Evolutionary conservation across 179 eudicot species (phyloP), one percentile per base, ranked within the genome.

Genomic region (Silene vulgaris): DNA sequence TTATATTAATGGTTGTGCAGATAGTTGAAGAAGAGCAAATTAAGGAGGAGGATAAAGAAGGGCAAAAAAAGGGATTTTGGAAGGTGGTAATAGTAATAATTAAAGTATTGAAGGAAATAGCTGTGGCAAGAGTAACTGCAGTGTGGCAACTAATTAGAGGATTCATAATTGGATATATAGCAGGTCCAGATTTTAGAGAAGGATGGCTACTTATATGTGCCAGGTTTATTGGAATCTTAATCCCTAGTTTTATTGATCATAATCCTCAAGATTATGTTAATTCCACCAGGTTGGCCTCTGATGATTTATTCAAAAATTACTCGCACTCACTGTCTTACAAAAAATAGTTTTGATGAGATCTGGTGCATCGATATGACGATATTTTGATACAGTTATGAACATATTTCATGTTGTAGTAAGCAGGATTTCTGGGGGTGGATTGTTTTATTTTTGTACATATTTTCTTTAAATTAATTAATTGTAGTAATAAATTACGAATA

Each of bases 101-200:
- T 0, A 2, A 7, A 74, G 54, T 4, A 28, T 7, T 69, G 43
- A 40, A 60, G 8, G 19, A 60, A 5, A 43, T 21, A 16, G 48
- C 50, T 1, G 1, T 50, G 1, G 76, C 28, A 32, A 72, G 76
- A 26, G 0, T 72, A 52, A 77, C 12, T 5, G 84, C 84, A 64
- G 30, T 65, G 40, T 85, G 87, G 88, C 90, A 89, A 82, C 57
- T 89, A 54, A 81, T 86, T 0, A 87, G 91, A 75, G 86, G 89
- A 48, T 82, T 85, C 56, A 75, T 77, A 0, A 82, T 87, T 17
- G 32, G 81, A 8, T 73, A 69, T 50, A 74, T 68, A 2, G 79
- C 59, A 61, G 92, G 92, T 43, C 76, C 81, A 4, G 78, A 84
- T 1, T 89, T 82, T 74, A 73, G 61, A 73, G 91, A 89, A 72